Percentiles rank a stretch among this genome's conserved stretches.
Evolutionary conservation across 164 flowering plant genomes (phyloP).

Genomic region (Vitis amurensis): DNA sequence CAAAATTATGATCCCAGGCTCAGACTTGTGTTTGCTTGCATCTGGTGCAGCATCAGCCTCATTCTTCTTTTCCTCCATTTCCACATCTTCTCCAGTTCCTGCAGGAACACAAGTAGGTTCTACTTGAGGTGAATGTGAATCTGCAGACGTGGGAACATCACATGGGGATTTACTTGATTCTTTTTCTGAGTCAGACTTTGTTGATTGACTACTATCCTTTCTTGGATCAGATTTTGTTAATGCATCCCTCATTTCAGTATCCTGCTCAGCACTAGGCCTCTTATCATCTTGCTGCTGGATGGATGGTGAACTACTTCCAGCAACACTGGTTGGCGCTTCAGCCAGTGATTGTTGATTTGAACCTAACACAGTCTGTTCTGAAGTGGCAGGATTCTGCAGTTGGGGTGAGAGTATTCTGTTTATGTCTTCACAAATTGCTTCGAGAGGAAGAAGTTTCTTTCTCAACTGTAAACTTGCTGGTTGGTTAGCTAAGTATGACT

Average conservation of each 20-base stretch:
- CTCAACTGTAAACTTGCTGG: slow-evolving; percentile 34
- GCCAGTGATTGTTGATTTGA: slow-evolving; percentile 5
- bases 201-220: background rate
- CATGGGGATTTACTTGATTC: slow-evolving; percentile 3
- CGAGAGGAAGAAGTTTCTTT: slow-evolving; percentile 36
- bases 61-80: slow-evolving; percentile 19
- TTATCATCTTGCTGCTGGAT: background rate
- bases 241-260: slow-evolving; percentile 10
- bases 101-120: slow-evolving; percentile 1
- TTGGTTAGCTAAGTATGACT: slow-evolving; percentile 28
- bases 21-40: slow-evolving; percentile 13
- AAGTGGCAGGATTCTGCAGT: slow-evolving; percentile 9
- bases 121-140: background rate
- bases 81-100: slow-evolving; percentile 13
- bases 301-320: slow-evolving; percentile 2
- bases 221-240: slow-evolving; percentile 5
- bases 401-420: slow-evolving; percentile 34
- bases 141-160: slow-evolving; percentile 5
- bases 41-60: slow-evolving; percentile 6
- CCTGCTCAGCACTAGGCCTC: slow-evolving; percentile 5
- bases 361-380: slow-evolving; percentile 6
- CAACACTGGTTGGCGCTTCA: slow-evolving; percentile 6
- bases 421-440: slow-evolving; percentile 34
- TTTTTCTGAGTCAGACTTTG: slow-evolving; percentile 1
- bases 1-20: slow-evolving; percentile 31